A percentile compares a stretch with the other conserved stretches of the same genome.
These are phyloP conservation scores for Aurifilum marmelostoma DNA, from an alignment of 2,329 filamentous ascomycete genomes.

Conservation along the genomic window DNA sequence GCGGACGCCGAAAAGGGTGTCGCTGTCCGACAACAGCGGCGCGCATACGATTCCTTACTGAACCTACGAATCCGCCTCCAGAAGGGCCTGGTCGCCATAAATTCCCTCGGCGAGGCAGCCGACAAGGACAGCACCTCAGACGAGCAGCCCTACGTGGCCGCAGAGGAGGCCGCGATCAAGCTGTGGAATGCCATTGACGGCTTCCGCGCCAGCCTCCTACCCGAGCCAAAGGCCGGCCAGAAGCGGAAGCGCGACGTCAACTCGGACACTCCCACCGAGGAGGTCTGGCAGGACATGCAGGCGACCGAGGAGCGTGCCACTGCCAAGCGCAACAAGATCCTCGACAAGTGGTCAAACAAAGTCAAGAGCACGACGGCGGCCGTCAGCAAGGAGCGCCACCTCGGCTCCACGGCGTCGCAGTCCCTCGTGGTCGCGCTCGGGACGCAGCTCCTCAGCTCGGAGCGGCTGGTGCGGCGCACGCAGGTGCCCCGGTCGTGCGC, in stretches of 20 bases:
- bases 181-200: constrained; percentile 81
- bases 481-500: constrained; percentile 76
- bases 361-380: constrained; percentile 64
- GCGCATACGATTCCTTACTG: constrained; percentile 83
- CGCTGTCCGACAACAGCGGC: constrained; percentile 84
- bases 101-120: constrained; percentile 64
- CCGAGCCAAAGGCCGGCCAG: constrained; percentile 51
- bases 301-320: constrained; percentile 63
- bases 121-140: constrained; percentile 41
- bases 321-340: constrained; percentile 67
- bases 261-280: constrained; percentile 59
- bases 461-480: constrained; percentile 71
- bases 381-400: constrained; percentile 57
- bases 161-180: constrained; percentile 82
- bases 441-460: constrained; percentile 67
- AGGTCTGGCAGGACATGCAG: constrained; percentile 75
- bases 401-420: constrained; percentile 54
- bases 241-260: constrained; percentile 65
- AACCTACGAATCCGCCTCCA: constrained; percentile 92
- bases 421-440: constrained; percentile 69
- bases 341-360: constrained; percentile 91
- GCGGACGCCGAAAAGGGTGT: constrained; percentile 82
- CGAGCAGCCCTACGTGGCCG: constrained; percentile 67
- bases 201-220: constrained; percentile 65
- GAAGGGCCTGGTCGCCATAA: constrained; percentile 82